Conservation (phyloP, 1,139 yeast genomes). For the Williopsis jadinii region DNA sequence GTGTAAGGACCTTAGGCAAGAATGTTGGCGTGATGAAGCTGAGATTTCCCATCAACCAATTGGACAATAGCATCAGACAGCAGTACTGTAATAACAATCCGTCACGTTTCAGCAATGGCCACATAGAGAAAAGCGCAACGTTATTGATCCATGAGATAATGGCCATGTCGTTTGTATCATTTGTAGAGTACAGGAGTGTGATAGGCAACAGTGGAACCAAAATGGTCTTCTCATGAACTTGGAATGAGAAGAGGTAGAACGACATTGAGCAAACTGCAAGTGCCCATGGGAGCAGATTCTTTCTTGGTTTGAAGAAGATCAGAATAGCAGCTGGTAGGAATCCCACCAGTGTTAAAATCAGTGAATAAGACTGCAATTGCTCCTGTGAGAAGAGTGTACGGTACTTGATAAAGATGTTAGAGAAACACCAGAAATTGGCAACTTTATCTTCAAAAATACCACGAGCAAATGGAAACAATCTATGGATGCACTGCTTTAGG, state of each 20-base stretch:
- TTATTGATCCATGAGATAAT: constrained; percentile 85
- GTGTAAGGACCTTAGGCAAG: constrained; percentile 34
- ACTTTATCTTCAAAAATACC: constrained; percentile 98
- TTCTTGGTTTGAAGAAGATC: constrained; percentile 45
- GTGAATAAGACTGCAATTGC: constrained; percentile 57
- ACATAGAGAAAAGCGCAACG: constrained; percentile 76
- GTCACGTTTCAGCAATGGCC: constrained; percentile 80
- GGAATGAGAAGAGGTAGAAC: constrained; percentile 85
- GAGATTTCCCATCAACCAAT: constrained; percentile 76
- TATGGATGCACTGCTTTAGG: constrained; percentile 37
- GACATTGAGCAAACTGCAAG: constrained; percentile 82
- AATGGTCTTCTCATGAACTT: constrained; percentile 92
- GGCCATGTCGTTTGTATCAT: constrained; percentile 54
- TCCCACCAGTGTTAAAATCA: constrained; percentile 56
- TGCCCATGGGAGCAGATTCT: constrained; percentile 58
- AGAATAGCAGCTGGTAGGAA: constrained; percentile 59
- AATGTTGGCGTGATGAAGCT: constrained; percentile 34
- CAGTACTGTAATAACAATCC: constrained; percentile 65
- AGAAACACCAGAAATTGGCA: constrained; percentile 94
- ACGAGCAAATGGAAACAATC: constrained; percentile 88
- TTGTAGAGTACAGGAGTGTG: constrained; percentile 54
- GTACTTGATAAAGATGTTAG: constrained; percentile 72
- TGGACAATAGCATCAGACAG: constrained; percentile 55
- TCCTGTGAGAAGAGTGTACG: constrained; percentile 45
- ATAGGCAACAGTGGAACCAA: constrained; percentile 83